phyloP scores from a whole-genome alignment of 192 early-diverging fungal genomes.

The Spinellus fusiger region DNA sequence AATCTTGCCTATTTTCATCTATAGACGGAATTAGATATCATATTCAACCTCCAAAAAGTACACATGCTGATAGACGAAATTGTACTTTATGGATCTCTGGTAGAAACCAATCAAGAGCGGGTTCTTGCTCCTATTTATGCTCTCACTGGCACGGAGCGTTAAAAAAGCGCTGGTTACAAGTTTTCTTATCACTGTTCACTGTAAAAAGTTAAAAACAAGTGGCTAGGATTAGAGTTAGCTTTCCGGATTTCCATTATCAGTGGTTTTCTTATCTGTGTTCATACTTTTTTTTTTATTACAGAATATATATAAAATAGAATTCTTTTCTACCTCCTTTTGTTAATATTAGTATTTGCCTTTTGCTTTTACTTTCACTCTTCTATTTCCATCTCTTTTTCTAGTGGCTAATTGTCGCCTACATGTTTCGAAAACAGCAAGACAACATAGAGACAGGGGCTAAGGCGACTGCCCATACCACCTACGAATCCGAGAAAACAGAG shows the following conservation, averaged over 20 bases:
- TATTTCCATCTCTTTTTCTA: background rate
- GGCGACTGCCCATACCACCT: background rate
- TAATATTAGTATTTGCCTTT: background rate
- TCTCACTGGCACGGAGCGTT: background rate
- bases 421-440: no score
- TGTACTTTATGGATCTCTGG: constrained; percentile 24
- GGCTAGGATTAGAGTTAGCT: no score
- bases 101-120: constrained; percentile 33
- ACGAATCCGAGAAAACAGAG: background rate
- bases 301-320: background rate
- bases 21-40: constrained; percentile 38
- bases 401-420: background rate
- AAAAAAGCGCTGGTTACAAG: background rate
- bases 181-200: background rate
- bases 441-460: no score
- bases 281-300: background rate
- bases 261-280: background rate
- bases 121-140: constrained; percentile 17
- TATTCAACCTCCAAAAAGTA: constrained; percentile 34
- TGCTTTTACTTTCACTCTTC: no score
- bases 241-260: no score
- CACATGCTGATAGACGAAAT: constrained; percentile 36
- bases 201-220: no score
- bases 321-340: background rate
- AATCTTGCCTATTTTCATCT: background rate